Base-by-base conservation (phyloP, 1,284 basidiomycete genomes). In the Fomes fomentarius region DNA sequence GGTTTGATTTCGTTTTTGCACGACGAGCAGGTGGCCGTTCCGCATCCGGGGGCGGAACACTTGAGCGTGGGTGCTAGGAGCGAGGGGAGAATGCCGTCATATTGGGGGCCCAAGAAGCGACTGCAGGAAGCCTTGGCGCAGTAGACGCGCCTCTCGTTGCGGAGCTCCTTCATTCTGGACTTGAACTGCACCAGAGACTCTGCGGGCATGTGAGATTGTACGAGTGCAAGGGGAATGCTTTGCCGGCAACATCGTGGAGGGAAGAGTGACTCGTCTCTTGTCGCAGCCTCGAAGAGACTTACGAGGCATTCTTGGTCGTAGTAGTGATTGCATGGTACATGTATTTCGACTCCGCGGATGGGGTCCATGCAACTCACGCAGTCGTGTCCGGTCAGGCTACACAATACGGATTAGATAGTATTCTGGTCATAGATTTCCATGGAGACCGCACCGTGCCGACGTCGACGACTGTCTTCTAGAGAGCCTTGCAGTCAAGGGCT, bases 181-280 rank as follows among this genome's bases (percentile, higher is more conserved):
- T 56, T 48, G 52, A 69, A 74, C 4, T 63, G 50, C 0, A 43
- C 46, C 11, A 56, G 41, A 11, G 67, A 54, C 3, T 54, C 45
- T 12, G 49, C 9, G 9, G 66, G 43, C 37, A 76, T 58, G 47
- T 66, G 55, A 0, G 46, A 51, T 12, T 58, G 57, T 46, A 73
- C 68, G 21, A 59, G 44, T 4, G 44, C 9, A 28, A 66, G 38
- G n/a, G 69, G 67, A 38, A 77, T 68, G 19, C 60, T 54, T n/a
- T 67, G 54, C 14, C 67, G 63, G 61, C 77, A 78, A 63, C 78
- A 79, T 12, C 69, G 66, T 9, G 75, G 71, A 3, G 77, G 78
- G 55, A 69, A 71, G 38, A 72, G 62, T 6, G 66, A 62, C 52
- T 74, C 71, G 58, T 75, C 72, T 24, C 57, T 58, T 3, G 62